Percentiles rank a stretch among this genome's conserved stretches.
phyloP scores from a whole-genome alignment of 2,329 filamentous ascomycete genomes.

The Monilinia fructicola region DNA sequence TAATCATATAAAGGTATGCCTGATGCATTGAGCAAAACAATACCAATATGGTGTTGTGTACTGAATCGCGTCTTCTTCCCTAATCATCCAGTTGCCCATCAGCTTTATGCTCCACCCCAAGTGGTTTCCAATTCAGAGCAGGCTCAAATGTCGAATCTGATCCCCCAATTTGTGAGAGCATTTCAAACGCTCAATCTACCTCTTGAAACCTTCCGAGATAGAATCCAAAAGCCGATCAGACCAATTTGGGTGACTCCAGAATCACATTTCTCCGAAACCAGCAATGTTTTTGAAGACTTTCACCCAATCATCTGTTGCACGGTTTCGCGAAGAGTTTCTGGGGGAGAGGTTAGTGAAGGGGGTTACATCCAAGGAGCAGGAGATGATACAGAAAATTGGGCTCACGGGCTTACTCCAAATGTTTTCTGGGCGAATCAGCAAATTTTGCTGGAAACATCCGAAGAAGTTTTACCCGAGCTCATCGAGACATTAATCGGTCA shows the following conservation, averaged over 20 bases:
- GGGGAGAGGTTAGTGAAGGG: constrained; percentile 66
- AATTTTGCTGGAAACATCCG: constrained; percentile 59
- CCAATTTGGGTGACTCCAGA: constrained; percentile 79
- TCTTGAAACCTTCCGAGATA: constrained; percentile 52
- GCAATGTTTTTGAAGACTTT: constrained; percentile 55
- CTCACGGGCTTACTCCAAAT: constrained; percentile 70
- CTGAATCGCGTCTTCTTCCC: constrained; percentile 80
- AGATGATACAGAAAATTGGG: constrained; percentile 95
- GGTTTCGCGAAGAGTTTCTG: constrained; percentile 69
- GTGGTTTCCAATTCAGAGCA: constrained; percentile 74
- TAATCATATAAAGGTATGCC: constrained; percentile 65
- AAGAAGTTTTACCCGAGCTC: constrained; percentile 60
- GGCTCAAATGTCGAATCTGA: constrained; percentile 64
- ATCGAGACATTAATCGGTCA: constrained; percentile 48
- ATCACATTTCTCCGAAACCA: constrained; percentile 48
- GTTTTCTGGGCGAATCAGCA: constrained; percentile 76
- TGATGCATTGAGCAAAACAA: constrained; percentile 88
- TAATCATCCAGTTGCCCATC: constrained; percentile 45
- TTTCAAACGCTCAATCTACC: constrained; percentile 61
- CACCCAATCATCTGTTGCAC: constrained; percentile 82
- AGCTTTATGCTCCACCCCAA: constrained; percentile 68
- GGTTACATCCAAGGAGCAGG: constrained; percentile 93
- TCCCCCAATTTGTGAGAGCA: constrained; percentile 55
- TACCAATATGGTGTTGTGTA: constrained; percentile 91
- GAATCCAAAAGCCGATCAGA: constrained; percentile 69